Evolutionary conservation across 306 rosid genomes (phyloP).

Genomic region (Prunus mira): DNA sequence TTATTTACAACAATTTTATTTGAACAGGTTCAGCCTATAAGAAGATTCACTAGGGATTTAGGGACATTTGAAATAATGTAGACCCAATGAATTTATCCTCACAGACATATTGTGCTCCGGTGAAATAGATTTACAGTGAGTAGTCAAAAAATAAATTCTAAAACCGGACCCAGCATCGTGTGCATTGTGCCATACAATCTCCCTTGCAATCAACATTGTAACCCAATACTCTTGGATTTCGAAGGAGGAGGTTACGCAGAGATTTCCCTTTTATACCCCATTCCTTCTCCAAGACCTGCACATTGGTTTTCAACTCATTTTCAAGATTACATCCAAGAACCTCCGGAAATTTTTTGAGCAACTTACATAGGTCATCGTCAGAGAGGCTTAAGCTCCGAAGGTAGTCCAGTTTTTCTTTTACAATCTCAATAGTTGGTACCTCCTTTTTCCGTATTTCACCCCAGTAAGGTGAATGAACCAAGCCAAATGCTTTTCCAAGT

Average conservation of each 20-base stretch:
- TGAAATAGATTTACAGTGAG: slow-evolving; percentile 5
- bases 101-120: neutral
- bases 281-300: slow-evolving; percentile 59
- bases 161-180: slow-evolving; percentile 95
- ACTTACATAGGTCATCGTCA: slow-evolving; percentile 65
- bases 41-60: no score
- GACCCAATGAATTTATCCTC: no score
- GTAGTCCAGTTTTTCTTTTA: slow-evolving; percentile 57
- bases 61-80: no score
- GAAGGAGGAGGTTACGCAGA: slow-evolving; percentile 72
- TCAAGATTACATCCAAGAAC: slow-evolving; percentile 86
- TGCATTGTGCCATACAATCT: slow-evolving; percentile 92
- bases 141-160: slow-evolving; percentile 20
- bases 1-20: no score
- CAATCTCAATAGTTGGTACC: slow-evolving; percentile 51
- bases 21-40: no score
- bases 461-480: slow-evolving; percentile 86
- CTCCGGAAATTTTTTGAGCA: slow-evolving; percentile 90
- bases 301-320: slow-evolving; percentile 62
- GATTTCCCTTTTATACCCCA: slow-evolving; percentile 82
- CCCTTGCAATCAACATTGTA: slow-evolving; percentile 87
- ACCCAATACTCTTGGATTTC: slow-evolving; percentile 87
- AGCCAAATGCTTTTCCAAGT: slow-evolving; percentile 89
- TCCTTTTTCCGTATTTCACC: slow-evolving; percentile 71
- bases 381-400: slow-evolving; percentile 72